Evolutionary conservation across 2,329 filamentous ascomycete genomes (phyloP), one percentile per base, ranked within the genome.

Genomic region (Aureobasidium sp.): DNA sequence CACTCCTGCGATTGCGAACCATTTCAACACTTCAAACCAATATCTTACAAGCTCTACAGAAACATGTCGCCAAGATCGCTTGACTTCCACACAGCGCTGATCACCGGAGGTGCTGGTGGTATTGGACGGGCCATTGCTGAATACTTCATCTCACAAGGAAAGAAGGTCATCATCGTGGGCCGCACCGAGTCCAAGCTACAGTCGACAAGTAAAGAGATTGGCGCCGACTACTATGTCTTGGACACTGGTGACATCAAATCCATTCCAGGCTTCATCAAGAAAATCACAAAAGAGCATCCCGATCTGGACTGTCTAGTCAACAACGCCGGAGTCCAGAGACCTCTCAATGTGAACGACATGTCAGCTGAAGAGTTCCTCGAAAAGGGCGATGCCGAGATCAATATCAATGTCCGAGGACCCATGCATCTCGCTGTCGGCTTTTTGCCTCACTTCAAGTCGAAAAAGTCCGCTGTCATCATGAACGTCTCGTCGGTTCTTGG

Each of bases 241-340:
- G 82, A 85, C 67, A 82, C 80, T 0, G 78, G 82, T 57, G 71
- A 79, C 3, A 75, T 76, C 0, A 57, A 70, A 0, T 68, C 73
- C 1, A 79, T 84, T 9, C 73, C 79, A 0, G 47, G 57, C 0
- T 83, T 84, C 64, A 71, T 80, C 59, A 62, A 75, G 45, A 75
- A 74, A 17, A 68, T 85, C 45, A 78, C 74, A 3, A 65, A 64
- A 2, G 77, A 83, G 6, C 79, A 85, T 66, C 81, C 80, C 0
- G 78, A 83, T 6, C 68, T 85, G 2, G 82, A 86, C 70, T 85
- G 82, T 65, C 68, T 85, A 0, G 73, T 85, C 68, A 85, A 85
- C 72, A 85, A 86, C 61, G 82, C 82, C 0, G 82, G 82, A 1
- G 80, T 85, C 0, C 58, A 61, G 29, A 72, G 81, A 2, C 83